Evolutionary conservation across 2,329 filamentous ascomycete species (phyloP), one percentile per base, ranked within the genome.

Genomic region (Ambrosiella beaveri): DNA sequence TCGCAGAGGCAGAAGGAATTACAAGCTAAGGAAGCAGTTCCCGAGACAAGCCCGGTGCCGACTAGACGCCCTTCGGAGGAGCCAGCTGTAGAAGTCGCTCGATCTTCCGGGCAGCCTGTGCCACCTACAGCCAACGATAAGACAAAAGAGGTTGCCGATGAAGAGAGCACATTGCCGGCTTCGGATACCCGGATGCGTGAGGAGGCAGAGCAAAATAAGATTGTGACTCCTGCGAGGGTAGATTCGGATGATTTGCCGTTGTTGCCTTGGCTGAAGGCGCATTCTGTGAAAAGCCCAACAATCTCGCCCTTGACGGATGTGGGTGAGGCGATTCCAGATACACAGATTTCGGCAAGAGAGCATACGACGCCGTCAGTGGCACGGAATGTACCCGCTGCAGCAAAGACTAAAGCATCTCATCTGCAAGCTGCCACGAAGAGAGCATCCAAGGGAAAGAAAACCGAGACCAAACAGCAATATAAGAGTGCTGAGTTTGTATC

Each of bases 31-130:
- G 59, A 61, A 13, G 19, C 52, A 27, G 59, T 61, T 12, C 59
- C 59, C 12, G 59, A 61, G 15, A 61, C 56, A 3, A 61, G 59
- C 8, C 56, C 53, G 15, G 41, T 37, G 38, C 58, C 54, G 8
- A 60, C 51, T 27, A 19, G 51, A 17, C 58, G 38, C 3, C 54
- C 54, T 13, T 51, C 45, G 2, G 44, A 15, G 6, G 13, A 37
- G 13, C n/a, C n/a, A 5, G 13, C 44, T 8, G 19, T 47, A 15
- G 19, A 15, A 27, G 27, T 27, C 3, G 27, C 27, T 3, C 27
- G 27, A 13, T 8, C 44, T 47, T 47, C 44, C 5, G 19, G 13
- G 19, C n/a, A 47, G 44, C 19, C 44, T 13, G 13, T 49, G 41
- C 49, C 45, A 47, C 41, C 1, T 47, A 40, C 58, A 27, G 35